phyloP scores from a whole-genome alignment of 2,329 filamentous ascomycete genomes.

The Penicillium sp. region DNA sequence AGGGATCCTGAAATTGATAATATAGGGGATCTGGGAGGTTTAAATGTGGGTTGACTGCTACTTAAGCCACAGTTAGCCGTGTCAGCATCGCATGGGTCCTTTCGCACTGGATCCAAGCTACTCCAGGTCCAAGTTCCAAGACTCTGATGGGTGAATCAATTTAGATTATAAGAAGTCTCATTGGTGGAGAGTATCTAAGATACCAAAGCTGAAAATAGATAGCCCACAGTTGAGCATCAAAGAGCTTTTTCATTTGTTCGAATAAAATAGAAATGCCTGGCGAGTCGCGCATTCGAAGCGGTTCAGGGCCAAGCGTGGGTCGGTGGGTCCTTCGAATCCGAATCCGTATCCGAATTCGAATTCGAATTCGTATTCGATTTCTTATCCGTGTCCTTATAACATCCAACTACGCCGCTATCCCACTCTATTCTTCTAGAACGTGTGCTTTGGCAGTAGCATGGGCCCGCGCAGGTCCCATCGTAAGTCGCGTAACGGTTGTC shows the following conservation, averaged over 20 bases:
- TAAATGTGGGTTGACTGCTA: neutral
- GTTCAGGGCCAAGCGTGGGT: neutral
- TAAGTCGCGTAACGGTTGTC: constrained; percentile 30
- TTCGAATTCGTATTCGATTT: constrained; percentile 18
- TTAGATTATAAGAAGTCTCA: neutral
- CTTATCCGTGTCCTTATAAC: neutral
- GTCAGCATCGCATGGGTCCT: neutral
- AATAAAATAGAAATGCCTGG: neutral
- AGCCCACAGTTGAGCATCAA: neutral
- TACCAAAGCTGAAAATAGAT: neutral
- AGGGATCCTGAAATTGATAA: neutral
- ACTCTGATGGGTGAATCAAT: neutral
- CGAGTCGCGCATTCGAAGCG: neutral
- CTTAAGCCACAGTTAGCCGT: neutral
- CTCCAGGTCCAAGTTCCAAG: neutral
- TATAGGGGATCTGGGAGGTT: neutral
- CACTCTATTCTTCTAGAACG: too few species aligned
- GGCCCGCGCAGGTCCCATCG: constrained; percentile 26
- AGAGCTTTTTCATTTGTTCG: neutral
- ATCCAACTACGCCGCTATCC: too few species aligned
- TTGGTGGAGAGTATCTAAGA: neutral
- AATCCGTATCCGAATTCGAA: neutral
- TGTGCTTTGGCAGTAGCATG: constrained; percentile 9
- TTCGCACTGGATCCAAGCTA: neutral
- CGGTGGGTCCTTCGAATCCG: neutral